phyloP scores from a whole-genome alignment of 352 stramenopile species.

The Globisporangium paddicum region DNA sequence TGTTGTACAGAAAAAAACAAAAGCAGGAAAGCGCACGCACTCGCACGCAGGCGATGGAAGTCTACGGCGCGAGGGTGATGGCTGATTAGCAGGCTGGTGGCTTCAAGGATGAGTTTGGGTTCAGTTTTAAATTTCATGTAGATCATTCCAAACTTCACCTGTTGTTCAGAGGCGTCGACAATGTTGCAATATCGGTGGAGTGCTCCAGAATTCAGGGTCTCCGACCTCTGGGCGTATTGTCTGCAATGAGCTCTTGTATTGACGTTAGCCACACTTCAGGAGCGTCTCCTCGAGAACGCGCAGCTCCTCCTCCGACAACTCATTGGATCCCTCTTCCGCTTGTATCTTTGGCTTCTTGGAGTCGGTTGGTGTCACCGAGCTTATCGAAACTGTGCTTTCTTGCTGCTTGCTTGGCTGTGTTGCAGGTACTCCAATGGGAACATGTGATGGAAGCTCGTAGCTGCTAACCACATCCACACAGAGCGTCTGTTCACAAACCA shows the following conservation, averaged over 20 bases:
- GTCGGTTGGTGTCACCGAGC: conserved; percentile 4
- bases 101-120: not conserved
- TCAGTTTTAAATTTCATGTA: not conserved
- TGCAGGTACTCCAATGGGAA: not conserved
- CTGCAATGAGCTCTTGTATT: no score
- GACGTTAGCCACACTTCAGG: conserved; percentile 1
- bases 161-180: no score
- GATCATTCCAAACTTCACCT: no score
- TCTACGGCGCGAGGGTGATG: not conserved
- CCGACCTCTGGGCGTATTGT: no score
- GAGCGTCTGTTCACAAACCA: not conserved
- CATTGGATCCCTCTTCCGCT: not conserved
- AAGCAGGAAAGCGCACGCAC: not conserved
- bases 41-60: not conserved
- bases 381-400: not conserved
- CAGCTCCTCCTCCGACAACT: conserved; percentile 23
- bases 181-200: no score
- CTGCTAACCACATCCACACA: not conserved
- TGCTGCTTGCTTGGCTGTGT: not conserved
- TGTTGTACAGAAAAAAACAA: not conserved
- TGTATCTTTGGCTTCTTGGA: conserved; percentile 3
- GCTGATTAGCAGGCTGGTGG: not conserved
- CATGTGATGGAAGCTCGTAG: not conserved
- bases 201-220: no score
- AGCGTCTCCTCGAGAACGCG: conserved; percentile 25